Evolutionary conservation across 2,329 filamentous ascomycete species (phyloP).

Genomic region (Clarireedia hainanense): DNA sequence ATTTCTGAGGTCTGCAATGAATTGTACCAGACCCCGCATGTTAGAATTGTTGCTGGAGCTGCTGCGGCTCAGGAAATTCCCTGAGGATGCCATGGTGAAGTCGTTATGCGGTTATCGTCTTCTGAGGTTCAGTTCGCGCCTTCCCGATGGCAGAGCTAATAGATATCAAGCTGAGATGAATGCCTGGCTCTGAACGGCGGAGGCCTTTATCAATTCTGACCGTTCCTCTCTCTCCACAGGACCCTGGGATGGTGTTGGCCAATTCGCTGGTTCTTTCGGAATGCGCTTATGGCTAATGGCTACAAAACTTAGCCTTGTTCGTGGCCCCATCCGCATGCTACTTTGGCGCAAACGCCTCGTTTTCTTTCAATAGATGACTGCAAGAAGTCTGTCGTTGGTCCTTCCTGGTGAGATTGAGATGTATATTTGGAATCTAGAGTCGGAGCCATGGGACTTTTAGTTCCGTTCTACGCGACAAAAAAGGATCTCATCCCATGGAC

Average conservation of each 20-base stretch:
- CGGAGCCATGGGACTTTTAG: neutral
- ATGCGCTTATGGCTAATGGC: conserved; percentile 5
- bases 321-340: conserved; percentile 4
- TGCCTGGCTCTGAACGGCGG: neutral
- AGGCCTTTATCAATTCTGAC: neutral
- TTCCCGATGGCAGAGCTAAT: neutral
- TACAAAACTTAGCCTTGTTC: conserved; percentile 10
- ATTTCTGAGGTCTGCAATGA: conserved; percentile 94
- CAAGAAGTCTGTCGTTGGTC: neutral
- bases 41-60: conserved; percentile 53
- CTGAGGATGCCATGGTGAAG: conserved; percentile 27
- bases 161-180: neutral
- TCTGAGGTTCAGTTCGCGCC: neutral
- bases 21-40: conserved; percentile 85
- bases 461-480: neutral
- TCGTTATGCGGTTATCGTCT: neutral
- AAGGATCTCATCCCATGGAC: neutral
- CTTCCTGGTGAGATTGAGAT: neutral
- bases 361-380: neutral
- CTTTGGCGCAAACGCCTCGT: conserved; percentile 4
- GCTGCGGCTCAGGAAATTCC: conserved; percentile 59
- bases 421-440: neutral
- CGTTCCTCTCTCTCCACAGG: neutral
- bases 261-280: conserved; percentile 1
- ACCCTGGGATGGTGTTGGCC: neutral